Percentiles rank a stretch among this genome's conserved stretches.
phyloP scores from a whole-genome alignment of 2,329 filamentous ascomycete species.

The Lachnellula occidentalis region DNA sequence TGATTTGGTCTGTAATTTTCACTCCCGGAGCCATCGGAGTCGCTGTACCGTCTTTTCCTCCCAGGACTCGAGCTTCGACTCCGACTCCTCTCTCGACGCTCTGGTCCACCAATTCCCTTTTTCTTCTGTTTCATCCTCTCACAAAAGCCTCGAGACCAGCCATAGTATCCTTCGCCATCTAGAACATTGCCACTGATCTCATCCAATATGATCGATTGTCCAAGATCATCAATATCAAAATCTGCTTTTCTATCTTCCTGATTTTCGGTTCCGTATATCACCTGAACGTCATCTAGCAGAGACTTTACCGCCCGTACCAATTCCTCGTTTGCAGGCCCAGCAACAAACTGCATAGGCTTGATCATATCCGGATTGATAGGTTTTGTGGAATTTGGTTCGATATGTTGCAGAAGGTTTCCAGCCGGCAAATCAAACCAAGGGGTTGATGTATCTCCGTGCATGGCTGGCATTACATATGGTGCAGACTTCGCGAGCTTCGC shows the following conservation, averaged over 20 bases:
- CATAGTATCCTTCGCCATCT: conserved; percentile 74
- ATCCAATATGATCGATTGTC: conserved; percentile 61
- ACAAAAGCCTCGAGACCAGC: conserved; percentile 78
- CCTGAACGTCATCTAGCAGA: conserved; percentile 64
- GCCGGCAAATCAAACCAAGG: conserved; percentile 81
- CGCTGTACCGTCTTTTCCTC: conserved; percentile 26
- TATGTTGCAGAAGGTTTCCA: conserved; percentile 72
- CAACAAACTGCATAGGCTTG: conserved; percentile 63
- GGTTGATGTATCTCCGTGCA: conserved; percentile 67
- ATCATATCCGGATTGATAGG: conserved; percentile 68
- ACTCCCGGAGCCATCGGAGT: conserved; percentile 22
- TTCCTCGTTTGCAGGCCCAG: conserved; percentile 62
- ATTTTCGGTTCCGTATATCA: conserved; percentile 53
- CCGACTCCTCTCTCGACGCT: conserved; percentile 6
- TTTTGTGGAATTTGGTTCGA: conserved; percentile 68
- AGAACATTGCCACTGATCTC: conserved; percentile 57
- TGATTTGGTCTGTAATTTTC: conserved; percentile 16
- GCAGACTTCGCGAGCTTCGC: conserved; percentile 53
- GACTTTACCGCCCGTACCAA: conserved; percentile 63
- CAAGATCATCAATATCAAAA: conserved; percentile 69
- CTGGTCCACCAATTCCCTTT: conserved; percentile 20
- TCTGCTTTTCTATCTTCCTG: conserved; percentile 44
- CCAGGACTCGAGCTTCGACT: conserved; percentile 26
- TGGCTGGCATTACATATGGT: conserved; percentile 67
- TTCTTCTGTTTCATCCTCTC: conserved; percentile 66